Base-by-base conservation (phyloP, 805 yeast species). In the Pichia gijzeniarum region DNA sequence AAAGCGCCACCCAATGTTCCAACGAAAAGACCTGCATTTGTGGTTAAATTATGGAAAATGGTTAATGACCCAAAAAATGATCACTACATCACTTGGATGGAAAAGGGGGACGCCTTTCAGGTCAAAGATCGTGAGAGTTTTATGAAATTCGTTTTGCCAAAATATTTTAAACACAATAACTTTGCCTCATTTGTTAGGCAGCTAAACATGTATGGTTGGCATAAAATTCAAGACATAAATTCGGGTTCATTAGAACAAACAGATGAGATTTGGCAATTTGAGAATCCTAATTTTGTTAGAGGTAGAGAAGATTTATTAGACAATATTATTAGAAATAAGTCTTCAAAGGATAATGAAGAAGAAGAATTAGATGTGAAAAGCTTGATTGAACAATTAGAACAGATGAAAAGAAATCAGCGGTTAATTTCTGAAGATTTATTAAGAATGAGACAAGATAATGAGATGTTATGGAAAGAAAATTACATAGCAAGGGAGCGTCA, bases 191-290 rank as follows among this genome's bases (percentile, higher is more conserved):
- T 91, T 68, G 96, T 91, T 31, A 77, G 97, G 39, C 97, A 91
- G 65, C 70, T 90, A 38, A 95, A 91, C 69, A 91, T 90, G 99
- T 93, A 93, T 62, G 99, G 99, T 10, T 93, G 97, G 96, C 98
- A 90, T 69, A 93, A 93, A 65, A 93, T 93, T 4, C 99, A 93
- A 65, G 98, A 93, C 64, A 79, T 90, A 19, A 85, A 69, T 47
- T 75, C 84, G 21, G 97, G 95, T 2, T 75, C 90, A 4, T 65
- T 80, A 48, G 72, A 75, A 45, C 72, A 68, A 47, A 66, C 67
- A 35, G 96, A 90, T 46, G 98, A 93, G 57, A 75, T 80, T 45
- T 83, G 90, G 85, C 95, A 89, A 64, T 93, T 93, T 68, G 81
- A 79, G 51, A 87, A 89, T 52, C 89, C 93, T 2, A 74, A 80